A percentile compares a stretch with the other conserved stretches of the same genome.
These are phyloP conservation scores for Claviceps cyperi DNA, from an alignment of 2,329 filamentous ascomycete genomes.

Conservation along the genomic window DNA sequence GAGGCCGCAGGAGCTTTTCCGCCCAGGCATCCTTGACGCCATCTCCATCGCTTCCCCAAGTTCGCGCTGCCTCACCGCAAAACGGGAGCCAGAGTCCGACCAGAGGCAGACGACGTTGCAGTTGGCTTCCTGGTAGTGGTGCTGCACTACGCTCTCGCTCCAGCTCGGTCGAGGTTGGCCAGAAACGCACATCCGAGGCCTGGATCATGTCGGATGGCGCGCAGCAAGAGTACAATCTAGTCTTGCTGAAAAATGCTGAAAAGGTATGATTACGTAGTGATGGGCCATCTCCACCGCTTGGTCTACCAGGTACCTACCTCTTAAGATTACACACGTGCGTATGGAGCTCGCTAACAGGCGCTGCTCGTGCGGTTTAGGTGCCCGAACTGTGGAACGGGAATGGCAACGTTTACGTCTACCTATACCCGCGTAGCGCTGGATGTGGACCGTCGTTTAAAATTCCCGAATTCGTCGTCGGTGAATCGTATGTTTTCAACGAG, in stretches of 20 bases:
- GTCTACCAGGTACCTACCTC: no score
- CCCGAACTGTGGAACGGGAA: conserved; percentile 52
- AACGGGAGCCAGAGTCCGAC: conserved; percentile 29
- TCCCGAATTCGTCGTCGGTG: conserved; percentile 35
- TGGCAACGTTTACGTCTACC: conserved; percentile 41
- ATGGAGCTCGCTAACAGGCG: no score
- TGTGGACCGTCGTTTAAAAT: conserved; percentile 47
- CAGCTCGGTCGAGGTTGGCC: conserved; percentile 25
- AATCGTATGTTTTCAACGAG: conserved; percentile 39
- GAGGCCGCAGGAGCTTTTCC: conserved; percentile 32
- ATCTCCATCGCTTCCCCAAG: conserved; percentile 10
- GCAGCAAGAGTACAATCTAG: conserved; percentile 40
- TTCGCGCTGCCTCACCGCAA: conserved; percentile 12
- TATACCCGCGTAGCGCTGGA: conserved; percentile 36
- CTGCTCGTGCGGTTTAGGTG: conserved; percentile 28
- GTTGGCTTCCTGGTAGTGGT: conserved; percentile 38
- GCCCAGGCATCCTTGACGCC: conserved; percentile 23
- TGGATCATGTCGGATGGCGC: conserved; percentile 42
- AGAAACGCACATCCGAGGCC: conserved; percentile 19
- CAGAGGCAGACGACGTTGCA: conserved; percentile 32
- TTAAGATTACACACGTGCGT: no score
- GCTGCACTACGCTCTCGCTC: conserved; percentile 29
- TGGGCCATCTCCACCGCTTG: background rate
- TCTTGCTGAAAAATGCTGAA: conserved; percentile 37
- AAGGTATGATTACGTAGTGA: conserved; percentile 25